Evolutionary conservation across 2,329 filamentous ascomycete genomes (phyloP), one percentile per base, ranked within the genome.

Genomic region (Pestalotiopsis fici): DNA sequence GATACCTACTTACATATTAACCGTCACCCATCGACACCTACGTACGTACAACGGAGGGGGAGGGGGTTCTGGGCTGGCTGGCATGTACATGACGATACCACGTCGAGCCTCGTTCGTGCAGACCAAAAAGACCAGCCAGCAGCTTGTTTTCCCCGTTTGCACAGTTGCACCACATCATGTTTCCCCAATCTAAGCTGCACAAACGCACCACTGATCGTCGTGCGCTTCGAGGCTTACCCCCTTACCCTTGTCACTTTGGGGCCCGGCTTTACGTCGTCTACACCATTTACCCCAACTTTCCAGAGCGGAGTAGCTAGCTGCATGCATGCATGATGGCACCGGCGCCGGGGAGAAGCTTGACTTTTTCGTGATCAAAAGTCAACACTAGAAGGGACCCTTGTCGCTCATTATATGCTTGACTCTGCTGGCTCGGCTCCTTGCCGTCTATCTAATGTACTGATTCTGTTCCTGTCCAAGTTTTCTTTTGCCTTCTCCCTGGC

Each of bases 161-260:
- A 59, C 47, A 60, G 64, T 66, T 28, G 57, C 64, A 61, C 56
- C 56, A 57, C 54, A 47, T 31, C 3, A 50, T 50, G 43, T 50
- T 67, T 59, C 66, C 50, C 66, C 66, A 67, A 67, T 63, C 63
- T 67, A 67, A 50, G 43, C 43, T 50, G 43, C 43, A 50, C 43
- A 50, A 67, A 67, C 66, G 63, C 62, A 62, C 62, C 66, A 68
- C 35, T 68, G 63, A 68, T 55, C 64, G 54, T 47, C n/a, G 35
- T 59, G 55, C 64, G 64, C 56, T 66, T 66, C 31, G 31, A 35
- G 55, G 43, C 43, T 25, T 61, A 50, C 37, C 55, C 64, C 55
- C 56, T 60, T 37, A 50, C 28, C 39, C 21, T n/a, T n/a, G 43
- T 18, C 18, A n/a, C 43, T 50, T 11, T 50, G 43, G 43, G 43